Evolutionary conservation across 2,329 filamentous ascomycete genomes (phyloP).

Genomic region (Corniculantispora saksenae): DNA sequence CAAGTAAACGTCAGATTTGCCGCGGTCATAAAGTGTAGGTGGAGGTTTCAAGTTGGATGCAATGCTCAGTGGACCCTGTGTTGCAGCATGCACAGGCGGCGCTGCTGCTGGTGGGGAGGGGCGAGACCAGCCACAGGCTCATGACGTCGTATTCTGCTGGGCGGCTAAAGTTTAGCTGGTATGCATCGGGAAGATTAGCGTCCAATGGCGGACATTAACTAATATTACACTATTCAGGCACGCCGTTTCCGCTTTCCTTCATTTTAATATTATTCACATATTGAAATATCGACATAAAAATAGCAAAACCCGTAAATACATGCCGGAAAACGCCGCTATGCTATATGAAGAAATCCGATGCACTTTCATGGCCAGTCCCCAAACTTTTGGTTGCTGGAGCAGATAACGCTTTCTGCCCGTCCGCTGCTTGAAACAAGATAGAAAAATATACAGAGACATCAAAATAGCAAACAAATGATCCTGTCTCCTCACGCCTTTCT

Average conservation of each 20-base stretch:
- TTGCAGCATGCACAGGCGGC: background rate
- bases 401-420: no score
- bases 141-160: conserved; percentile 15
- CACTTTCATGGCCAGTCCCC: conserved; percentile 3
- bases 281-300: conserved; percentile 5
- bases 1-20: background rate
- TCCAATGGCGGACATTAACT: background rate
- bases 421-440: background rate
- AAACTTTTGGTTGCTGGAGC: conserved; percentile 3
- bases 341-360: conserved; percentile 17
- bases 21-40: conserved; percentile 9
- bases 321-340: conserved; percentile 20
- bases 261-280: conserved; percentile 19
- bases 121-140: background rate
- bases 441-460: conserved; percentile 11
- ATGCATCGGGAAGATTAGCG: background rate
- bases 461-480: background rate
- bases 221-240: background rate
- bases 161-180: background rate
- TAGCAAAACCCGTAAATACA: conserved; percentile 14
- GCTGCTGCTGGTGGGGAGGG: conserved; percentile 1
- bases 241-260: background rate
- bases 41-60: conserved; percentile 17
- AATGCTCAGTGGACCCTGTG: conserved; percentile 3
- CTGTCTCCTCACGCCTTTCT: background rate